phyloP scores from a whole-genome alignment of 1,284 basidiomycete genomes.

The Ceratobasidium theobromae region DNA sequence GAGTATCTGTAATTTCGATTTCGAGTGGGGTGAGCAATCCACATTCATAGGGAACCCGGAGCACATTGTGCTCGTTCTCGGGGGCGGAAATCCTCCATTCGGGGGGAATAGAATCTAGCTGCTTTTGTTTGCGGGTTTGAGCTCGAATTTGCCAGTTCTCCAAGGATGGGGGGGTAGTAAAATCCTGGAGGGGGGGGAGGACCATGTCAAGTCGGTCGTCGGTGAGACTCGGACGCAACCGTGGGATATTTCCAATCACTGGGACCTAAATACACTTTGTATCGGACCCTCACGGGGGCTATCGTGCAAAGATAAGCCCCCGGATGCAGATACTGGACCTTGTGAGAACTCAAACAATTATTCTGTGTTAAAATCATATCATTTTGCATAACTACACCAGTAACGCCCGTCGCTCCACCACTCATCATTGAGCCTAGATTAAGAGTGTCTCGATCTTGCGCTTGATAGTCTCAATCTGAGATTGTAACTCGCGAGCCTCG shows the following conservation, averaged over 20 bases:
- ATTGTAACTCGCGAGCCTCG: constrained; percentile 88
- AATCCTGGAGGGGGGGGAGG: no score
- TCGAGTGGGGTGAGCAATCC: constrained; percentile 63
- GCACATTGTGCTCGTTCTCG: constrained; percentile 54
- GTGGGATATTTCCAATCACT: no score
- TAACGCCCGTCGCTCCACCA: no score
- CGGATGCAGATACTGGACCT: not conserved
- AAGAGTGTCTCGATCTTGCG: constrained; percentile 80
- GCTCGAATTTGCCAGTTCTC: constrained; percentile 54
- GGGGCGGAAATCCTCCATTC: constrained; percentile 58
- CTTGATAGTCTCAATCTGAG: constrained; percentile 91
- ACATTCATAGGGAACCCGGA: constrained; percentile 56
- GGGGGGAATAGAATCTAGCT: constrained; percentile 58
- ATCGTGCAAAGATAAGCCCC: not conserved
- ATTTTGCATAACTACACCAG: not conserved
- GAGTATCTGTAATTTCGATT: constrained; percentile 63
- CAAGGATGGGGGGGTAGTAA: not conserved
- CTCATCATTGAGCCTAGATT: constrained; percentile 32
- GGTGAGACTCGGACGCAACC: no score
- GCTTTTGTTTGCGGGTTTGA: constrained; percentile 54
- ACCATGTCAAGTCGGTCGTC: no score
- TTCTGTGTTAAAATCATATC: not conserved
- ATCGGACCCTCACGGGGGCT: no score
- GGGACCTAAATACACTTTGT: no score
- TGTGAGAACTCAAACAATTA: not conserved